Evolutionary conservation across 441 rosid genomes (phyloP).

Genomic region (Aleurites moluccanus): DNA sequence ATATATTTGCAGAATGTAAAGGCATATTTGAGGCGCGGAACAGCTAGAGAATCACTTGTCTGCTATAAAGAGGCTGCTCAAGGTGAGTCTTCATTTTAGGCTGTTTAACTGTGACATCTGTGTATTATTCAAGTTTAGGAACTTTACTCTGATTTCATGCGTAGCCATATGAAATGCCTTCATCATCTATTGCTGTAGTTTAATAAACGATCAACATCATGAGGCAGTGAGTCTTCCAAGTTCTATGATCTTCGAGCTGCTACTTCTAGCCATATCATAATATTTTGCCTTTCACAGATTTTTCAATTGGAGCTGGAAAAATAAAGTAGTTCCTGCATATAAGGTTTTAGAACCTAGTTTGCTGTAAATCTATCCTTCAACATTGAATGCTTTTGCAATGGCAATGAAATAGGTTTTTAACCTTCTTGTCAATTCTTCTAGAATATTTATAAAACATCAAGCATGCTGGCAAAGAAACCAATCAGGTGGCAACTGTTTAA

Average conservation of each 20-base stretch:
- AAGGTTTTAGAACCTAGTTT: background rate
- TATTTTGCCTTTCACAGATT: background rate
- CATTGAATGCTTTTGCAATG: background rate
- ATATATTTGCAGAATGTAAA: constrained; percentile 70
- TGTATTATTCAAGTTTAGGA: background rate
- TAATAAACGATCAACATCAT: background rate
- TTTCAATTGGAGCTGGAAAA: background rate
- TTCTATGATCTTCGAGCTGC: background rate
- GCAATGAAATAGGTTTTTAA: background rate
- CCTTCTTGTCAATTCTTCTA: background rate
- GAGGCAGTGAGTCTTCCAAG: background rate
- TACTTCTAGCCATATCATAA: background rate
- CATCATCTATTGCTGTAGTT: no score
- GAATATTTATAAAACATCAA: background rate
- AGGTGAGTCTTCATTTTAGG: constrained; percentile 43
- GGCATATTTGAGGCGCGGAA: constrained; percentile 93
- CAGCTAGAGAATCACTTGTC: constrained; percentile 85
- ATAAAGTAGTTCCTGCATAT: background rate
- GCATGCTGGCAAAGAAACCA: background rate
- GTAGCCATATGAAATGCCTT: background rate
- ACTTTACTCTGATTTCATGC: background rate
- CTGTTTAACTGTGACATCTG: background rate
- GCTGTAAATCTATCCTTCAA: background rate
- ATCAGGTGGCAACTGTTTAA: background rate
- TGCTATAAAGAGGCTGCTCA: constrained; percentile 76